Evolutionary conservation across 345 rosid genomes (phyloP), one percentile per base, ranked within the genome.

Genomic region (Camelina laxa): DNA sequence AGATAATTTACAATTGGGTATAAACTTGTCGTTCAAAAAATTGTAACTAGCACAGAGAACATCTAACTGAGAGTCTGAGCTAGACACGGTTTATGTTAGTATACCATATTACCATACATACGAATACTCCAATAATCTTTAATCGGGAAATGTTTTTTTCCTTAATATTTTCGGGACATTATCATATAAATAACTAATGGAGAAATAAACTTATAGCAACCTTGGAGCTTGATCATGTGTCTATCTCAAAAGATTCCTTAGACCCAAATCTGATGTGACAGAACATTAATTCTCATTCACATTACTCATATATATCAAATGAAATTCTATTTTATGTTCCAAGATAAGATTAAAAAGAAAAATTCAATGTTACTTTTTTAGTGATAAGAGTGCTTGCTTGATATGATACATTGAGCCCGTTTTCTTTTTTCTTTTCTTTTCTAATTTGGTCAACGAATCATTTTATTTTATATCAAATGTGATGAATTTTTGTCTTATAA

Each of bases 241-340:
- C 77, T 49, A 60, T 71, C 57, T 77, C 73, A 59, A 41, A 72
- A 65, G 77, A 77, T 77, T 72, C 81, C 68, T 17, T n/a, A 59
- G 73, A 65, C 51, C 38, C 65, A 45, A 69, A 65, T 41, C 55
- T 73, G 82, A 76, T 38, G 65, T 70, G 83, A 79, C 80, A 58
- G 15, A 72, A 49, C 69, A 72, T 41, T 41, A 24, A 65, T 56
- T 70, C 66, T 55, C 38, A 42, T 20, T 72, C 77, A 49, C 64
- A 71, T 56, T 56, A 70, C 62, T 55, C 54, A 22, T 41, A 53
- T 15, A 33, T 70, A 51, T 65, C 49, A 63, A 55, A 12, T 13
- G 16, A 68, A 68, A 20, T 11, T 75, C 31, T 24, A 13, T 54
- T 54, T 44, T 69, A 35, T 54, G 79, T 56, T 69, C 24, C 19